Percentiles rank a stretch among this genome's conserved stretches.
phyloP scores from a whole-genome alignment of 1,139 yeast genomes.

The Suzukiozyma palmioleophila region DNA sequence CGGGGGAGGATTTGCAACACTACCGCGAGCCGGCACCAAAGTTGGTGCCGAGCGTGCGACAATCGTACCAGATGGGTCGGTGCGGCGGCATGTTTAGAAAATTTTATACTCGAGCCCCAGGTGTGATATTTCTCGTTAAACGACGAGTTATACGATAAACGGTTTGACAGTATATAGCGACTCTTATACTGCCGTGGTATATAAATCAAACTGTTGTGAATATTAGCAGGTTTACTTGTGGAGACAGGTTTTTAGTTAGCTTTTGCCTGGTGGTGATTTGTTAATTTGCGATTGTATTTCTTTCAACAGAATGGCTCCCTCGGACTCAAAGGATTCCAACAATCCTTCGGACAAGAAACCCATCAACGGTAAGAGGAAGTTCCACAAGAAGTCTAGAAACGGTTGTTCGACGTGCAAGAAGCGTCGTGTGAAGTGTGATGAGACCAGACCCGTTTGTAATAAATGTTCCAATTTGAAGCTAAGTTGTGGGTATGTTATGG shows the following conservation, averaged over 20 bases:
- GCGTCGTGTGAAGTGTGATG: constrained; percentile 91
- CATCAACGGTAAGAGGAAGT: constrained; percentile 54
- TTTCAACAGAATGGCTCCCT: constrained; percentile 3
- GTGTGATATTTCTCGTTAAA: not conserved
- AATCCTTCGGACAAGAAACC: constrained; percentile 8
- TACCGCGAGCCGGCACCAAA: too few species aligned
- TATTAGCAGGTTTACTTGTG: not conserved
- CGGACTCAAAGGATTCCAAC: constrained; percentile 1
- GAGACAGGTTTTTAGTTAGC: not conserved
- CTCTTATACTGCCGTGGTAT: too few species aligned
- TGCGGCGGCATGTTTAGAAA: too few species aligned
- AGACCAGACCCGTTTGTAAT: constrained; percentile 69
- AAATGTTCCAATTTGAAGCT: constrained; percentile 77
- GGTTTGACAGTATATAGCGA: not conserved
- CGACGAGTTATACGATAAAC: not conserved
- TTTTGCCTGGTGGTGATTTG: not conserved
- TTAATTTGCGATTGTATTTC: not conserved
- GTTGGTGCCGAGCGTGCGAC: too few species aligned
- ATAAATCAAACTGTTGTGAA: too few species aligned
- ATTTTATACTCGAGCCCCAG: too few species aligned
- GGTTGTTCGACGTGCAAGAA: constrained; percentile 90
- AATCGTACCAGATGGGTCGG: too few species aligned
- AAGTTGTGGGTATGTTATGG: constrained; percentile 56
- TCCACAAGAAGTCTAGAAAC: constrained; percentile 79
- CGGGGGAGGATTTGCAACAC: too few species aligned